Base-by-base conservation (phyloP, 2,329 filamentous ascomycete genomes). In the Pseudonectria buxi region DNA sequence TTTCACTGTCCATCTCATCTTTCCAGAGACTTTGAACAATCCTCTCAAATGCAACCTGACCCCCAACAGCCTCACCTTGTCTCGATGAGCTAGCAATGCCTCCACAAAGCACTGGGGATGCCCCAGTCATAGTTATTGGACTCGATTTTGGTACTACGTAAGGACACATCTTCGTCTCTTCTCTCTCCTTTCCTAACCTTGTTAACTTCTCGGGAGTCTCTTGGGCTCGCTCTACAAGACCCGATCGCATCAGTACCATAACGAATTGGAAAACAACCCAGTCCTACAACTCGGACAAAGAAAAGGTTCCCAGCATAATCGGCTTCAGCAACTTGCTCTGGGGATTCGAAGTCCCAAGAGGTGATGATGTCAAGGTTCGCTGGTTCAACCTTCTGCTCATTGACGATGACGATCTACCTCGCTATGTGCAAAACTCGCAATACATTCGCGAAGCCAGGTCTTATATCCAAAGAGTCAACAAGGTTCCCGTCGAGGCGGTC, bases 71-170 rank as follows among this genome's bases (percentile, higher is more conserved):
- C n/a, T n/a, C n/a, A n/a, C n/a, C n/a, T n/a, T n/a, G n/a, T n/a
- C n/a, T n/a, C n/a, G n/a, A n/a, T n/a, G n/a, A n/a, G n/a, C n/a
- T n/a, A n/a, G n/a, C 5, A 22, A 22, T 22, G 18, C 9, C 18
- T 5, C 9, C 18, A 9, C 18, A 22, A 22, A 22, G 9, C 9
- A 22, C 18, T 9, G 18, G 18, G 9, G 18, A 22, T 9, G 18
- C 18, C 28, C 31, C 39, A 7, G 30, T 28, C 3, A 47, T 66
- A 5, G 42, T 64, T 12, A 41, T 67, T 12, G 61, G 64, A 1
- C 57, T 70, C n/a, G 66, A 69, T 33, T 68, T 69, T 40, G 65
- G 66, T 4, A 69, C 67, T 0, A 69, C 65, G 46, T 67, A 45
- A 40, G 57, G 3, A 7, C n/a, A 2, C 3, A 6, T 12, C 24